phyloP scores from a whole-genome alignment of 139 green algal genomes.

The Chlorella sp. region DNA sequence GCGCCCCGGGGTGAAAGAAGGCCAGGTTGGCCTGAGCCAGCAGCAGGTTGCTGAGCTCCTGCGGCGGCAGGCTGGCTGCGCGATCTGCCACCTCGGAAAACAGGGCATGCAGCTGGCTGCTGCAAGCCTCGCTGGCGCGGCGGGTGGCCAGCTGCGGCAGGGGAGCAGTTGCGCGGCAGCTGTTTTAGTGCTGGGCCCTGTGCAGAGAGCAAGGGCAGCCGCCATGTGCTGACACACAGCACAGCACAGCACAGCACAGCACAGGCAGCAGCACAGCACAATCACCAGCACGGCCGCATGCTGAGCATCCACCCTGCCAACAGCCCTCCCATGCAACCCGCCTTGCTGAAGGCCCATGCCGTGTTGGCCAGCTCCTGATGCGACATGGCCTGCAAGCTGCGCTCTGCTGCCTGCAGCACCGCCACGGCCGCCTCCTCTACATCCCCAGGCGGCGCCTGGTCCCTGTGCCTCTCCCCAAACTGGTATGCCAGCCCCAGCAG shows the following conservation, averaged over 20 bases:
- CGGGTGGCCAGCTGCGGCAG: neutral
- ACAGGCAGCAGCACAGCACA: too few species aligned
- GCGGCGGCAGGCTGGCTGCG: neutral
- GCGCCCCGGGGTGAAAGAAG: conserved; percentile 3
- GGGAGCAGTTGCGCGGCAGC: too few species aligned
- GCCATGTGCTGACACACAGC: too few species aligned
- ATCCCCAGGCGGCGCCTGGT: neutral
- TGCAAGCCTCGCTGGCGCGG: neutral
- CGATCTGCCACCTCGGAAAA: neutral
- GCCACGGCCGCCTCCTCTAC: neutral
- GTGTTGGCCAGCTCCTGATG: conserved; percentile 17
- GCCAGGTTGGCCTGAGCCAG: neutral
- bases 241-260: too few species aligned
- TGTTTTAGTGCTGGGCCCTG: too few species aligned
- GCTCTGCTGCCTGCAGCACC: neutral
- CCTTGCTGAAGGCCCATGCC: conserved; percentile 20
- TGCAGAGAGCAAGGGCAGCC: neutral
- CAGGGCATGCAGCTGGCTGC: neutral
- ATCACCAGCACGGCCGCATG: too few species aligned
- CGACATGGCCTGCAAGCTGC: neutral
- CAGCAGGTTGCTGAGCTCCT: conserved; percentile 13
- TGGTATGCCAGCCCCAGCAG: neutral
- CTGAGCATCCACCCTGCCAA: too few species aligned
- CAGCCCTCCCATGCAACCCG: too few species aligned
- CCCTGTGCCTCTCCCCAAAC: neutral